phyloP scores from a whole-genome alignment of 257 asterid genomes.

The Solanum gandarillasii region DNA sequence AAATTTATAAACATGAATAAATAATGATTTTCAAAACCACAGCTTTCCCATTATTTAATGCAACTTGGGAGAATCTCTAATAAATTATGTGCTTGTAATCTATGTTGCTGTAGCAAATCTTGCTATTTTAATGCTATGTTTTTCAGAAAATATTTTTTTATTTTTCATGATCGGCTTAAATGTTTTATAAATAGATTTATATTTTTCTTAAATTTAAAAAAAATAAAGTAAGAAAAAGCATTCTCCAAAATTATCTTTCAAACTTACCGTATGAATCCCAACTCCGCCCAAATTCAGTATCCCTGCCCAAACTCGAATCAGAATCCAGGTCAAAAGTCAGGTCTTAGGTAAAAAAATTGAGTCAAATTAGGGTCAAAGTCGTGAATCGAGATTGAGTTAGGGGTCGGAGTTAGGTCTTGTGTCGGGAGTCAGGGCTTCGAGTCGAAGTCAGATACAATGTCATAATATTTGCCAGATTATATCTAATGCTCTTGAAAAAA shows the following conservation, averaged over 20 bases:
- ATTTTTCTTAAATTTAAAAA: too few species aligned
- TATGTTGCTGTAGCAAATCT: neutral
- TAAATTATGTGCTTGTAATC: neutral
- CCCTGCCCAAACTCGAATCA: fast-evolving
- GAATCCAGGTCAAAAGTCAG: neutral
- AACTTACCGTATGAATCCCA: too few species aligned
- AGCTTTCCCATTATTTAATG: neutral
- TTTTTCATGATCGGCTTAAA: neutral
- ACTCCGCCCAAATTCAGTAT: fast-evolving
- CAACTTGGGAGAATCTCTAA: neutral
- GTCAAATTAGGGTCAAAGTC: neutral
- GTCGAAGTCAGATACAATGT: fast-evolving
- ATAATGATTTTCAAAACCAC: neutral
- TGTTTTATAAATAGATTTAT: too few species aligned
- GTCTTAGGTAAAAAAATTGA: neutral
- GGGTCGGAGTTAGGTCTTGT: neutral
- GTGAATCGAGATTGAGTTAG: too few species aligned
- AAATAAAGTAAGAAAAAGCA: neutral
- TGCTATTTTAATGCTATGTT: neutral
- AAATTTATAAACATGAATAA: neutral
- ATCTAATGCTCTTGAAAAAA: too few species aligned
- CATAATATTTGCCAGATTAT: neutral
- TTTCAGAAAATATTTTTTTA: too few species aligned
- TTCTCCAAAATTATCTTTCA: neutral
- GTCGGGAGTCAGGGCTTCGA: fast-evolving